Evolutionary conservation across 164 flowering plant genomes (phyloP).

Genomic region (Vitis rupestris): DNA sequence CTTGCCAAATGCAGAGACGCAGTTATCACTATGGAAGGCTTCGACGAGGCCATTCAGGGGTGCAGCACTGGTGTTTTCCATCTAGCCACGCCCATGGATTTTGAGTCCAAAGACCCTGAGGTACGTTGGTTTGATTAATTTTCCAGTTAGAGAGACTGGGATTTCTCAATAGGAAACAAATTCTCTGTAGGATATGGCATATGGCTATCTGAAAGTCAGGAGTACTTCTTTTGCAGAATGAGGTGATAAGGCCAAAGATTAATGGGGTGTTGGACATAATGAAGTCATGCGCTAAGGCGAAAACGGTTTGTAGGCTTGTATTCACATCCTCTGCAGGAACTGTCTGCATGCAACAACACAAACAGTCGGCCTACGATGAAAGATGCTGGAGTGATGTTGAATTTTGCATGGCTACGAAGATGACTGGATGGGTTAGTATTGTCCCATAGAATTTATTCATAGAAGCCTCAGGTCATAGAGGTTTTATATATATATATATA

Average conservation of each 20-base stretch:
- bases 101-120: conserved; percentile 73
- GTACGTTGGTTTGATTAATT: conserved; percentile 14
- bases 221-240: conserved; percentile 37
- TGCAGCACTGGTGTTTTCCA: conserved; percentile 69
- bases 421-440: conserved; percentile 58
- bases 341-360: conserved; percentile 36
- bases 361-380: conserved; percentile 44
- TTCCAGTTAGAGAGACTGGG: no score
- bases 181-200: background rate
- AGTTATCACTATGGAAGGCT: conserved; percentile 71
- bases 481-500: no score
- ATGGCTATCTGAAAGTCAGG: no score
- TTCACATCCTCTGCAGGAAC: conserved; percentile 70
- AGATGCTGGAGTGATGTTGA: conserved; percentile 53
- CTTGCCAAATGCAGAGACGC: conserved; percentile 48
- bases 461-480: no score
- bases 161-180: background rate
- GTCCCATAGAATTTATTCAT: no score
- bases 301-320: conserved; percentile 44
- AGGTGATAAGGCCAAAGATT: conserved; percentile 61
- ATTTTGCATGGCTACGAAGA: conserved; percentile 38
- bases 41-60: conserved; percentile 59
- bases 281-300: conserved; percentile 47
- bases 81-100: conserved; percentile 80
- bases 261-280: conserved; percentile 48